Conservation (phyloP, 129 eudicot genomes). For the Helichrysum umbraculigerum region DNA sequence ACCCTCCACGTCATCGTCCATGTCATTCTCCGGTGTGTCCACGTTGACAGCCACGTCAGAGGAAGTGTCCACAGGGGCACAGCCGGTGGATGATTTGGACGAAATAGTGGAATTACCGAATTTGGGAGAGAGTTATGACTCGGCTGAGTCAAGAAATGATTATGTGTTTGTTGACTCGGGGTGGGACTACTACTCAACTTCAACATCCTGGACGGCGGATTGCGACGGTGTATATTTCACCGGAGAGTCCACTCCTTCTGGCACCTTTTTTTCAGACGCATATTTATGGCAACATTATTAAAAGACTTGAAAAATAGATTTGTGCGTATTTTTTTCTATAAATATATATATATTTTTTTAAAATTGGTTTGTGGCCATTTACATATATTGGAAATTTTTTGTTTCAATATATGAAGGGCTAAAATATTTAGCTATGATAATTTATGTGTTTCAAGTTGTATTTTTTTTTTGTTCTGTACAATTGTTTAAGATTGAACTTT, state of each 20-base stretch:
- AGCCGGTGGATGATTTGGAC: slow-evolving; percentile 41
- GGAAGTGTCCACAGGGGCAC: slow-evolving; percentile 31
- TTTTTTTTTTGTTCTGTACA: neutral
- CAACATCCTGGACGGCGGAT: slow-evolving; percentile 34
- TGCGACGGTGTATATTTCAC: slow-evolving; percentile 33
- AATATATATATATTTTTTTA: too few species aligned
- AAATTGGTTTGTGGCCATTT: neutral
- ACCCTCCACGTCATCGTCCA: slow-evolving; percentile 38
- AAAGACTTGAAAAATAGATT: neutral
- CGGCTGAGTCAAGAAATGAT: slow-evolving; percentile 51
- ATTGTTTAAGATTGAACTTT: neutral
- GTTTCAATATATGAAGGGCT: slow-evolving; percentile 11
- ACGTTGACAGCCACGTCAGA: slow-evolving; percentile 25
- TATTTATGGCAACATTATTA: slow-evolving; percentile 55
- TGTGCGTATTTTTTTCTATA: slow-evolving; percentile 13
- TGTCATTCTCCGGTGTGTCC: slow-evolving; percentile 25
- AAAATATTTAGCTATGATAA: neutral
- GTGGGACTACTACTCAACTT: slow-evolving; percentile 38
- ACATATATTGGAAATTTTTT: slow-evolving; percentile 25
- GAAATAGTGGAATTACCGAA: slow-evolving; percentile 67
- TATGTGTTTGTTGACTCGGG: slow-evolving; percentile 47
- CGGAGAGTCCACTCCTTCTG: slow-evolving; percentile 33
- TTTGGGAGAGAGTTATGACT: slow-evolving; percentile 51
- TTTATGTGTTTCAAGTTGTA: neutral
- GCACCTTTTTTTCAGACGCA: slow-evolving; percentile 37